Evolutionary conservation across 768 basidiomycete genomes (phyloP), one percentile per base, ranked within the genome.

Genomic region (Leccinellum rugosiceps): DNA sequence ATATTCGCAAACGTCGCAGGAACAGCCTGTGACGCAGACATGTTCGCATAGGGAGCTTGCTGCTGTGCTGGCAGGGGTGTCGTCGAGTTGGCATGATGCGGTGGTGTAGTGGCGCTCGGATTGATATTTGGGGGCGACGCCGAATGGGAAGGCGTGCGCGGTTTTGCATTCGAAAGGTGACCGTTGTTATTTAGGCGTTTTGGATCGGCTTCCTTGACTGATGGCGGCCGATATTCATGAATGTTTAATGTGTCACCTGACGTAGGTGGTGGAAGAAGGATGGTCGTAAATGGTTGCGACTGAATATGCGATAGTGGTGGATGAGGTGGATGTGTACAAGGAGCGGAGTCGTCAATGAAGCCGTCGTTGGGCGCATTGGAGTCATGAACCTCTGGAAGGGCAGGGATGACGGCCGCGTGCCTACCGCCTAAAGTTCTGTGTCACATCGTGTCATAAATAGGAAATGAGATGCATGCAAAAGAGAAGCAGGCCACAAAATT

Each of bases 371-470:
- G 60, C 11, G 78, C 64, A 75, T 68, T 17, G 76, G 76, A 3
- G 51, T 84, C 83, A 46, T 84, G 85, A 55, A 89, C 88, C 66
- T 91, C 90, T 8, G 88, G 87, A 6, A 90, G 76, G 0, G 89
- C 89, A 47, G 89, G 89, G 51, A 87, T 87, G 53, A 92, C 90
- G 59, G 88, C 84, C 35, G 90, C 90, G 63, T 92, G 90, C 38
- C 90, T 79, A 64, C 90, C 90, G 55, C 90, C 90, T 55, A 91
- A 78, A 46, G 83, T 86, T 63, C 88, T 90, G 68, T 65, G 65
- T 68, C 50, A 68, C 47, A 72, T 73, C 59, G 57, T 63, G 65
- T 72, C 64, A 72, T 71, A 60, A 68, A 61, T 66, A 59, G 57
- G 65, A 63, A 70, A 66, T 61, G 62, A 70, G 66, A 58, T 57